Base-by-base conservation (phyloP, 2,329 filamentous ascomycete genomes). In the Colletotrichum filicis region DNA sequence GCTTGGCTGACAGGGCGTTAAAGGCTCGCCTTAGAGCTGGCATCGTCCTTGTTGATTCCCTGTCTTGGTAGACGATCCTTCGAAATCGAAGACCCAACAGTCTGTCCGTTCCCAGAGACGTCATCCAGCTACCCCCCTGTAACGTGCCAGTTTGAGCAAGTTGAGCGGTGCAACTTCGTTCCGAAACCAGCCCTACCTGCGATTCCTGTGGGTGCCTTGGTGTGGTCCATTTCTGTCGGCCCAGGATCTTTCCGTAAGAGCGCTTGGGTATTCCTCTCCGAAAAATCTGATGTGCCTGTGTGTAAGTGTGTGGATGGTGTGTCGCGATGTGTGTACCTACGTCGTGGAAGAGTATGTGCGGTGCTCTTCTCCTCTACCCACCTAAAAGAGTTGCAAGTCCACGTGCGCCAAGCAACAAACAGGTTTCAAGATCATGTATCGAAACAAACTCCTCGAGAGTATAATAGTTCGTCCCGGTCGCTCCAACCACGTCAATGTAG, bases 401-500 rank as follows among this genome's bases (percentile, higher is more conserved):
- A 73, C 70, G 70, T 73, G 70, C 70, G 66, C 70, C 70, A 70
- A 73, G 60, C 52, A 37, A 65, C 60, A 73, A 73, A 70, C 60
- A 37, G 66, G 70, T 73, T 73, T 73, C 70, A 73, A 61, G 60
- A 65, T 52, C n/a, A 46, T 42, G 60, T 61, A 73, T 70, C 70
- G 66, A 65, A 73, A 70, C 66, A 70, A 64, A 70, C 60, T 46
- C 37, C 57, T 66, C 35, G 46, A 73, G 70, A 73, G 70, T 73
- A 73, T 73, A 73, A 70, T 70, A 73, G 66, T 70, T 70, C 70
- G 66, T 70, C 66, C 61, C 60, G 60, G 70, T 56, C 66, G 28
- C 66, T 28, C 57, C 5, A 46, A 11, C 49, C 55, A 24, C 37
- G 4, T n/a, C n/a, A 2, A 6, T 9, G 5, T 30, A 11, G 12